Conservation (phyloP, 352 stramenopile genomes). For the Globisporangium cystogenes region DNA sequence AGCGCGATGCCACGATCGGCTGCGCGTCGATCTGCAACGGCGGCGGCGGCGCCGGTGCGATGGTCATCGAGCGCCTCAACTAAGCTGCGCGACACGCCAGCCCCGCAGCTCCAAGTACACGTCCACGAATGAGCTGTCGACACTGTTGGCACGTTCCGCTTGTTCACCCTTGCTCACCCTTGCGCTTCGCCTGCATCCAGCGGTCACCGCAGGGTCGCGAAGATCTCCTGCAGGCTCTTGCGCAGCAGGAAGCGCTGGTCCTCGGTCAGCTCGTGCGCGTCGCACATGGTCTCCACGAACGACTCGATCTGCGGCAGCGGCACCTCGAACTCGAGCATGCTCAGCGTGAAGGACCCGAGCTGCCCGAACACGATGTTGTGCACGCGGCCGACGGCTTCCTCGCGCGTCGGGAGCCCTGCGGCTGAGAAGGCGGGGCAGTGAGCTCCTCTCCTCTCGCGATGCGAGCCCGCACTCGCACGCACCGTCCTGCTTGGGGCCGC, state of each 20-base stretch:
- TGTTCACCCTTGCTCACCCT: constrained; percentile 31
- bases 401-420: constrained; percentile 46
- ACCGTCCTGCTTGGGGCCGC: constrained; percentile 42
- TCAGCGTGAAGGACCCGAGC: constrained; percentile 79
- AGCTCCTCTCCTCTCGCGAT: too few relatives aligned
- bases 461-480: too few relatives aligned
- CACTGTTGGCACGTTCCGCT: not conserved
- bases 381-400: constrained; percentile 77
- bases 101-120: not conserved
- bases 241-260: constrained; percentile 79
- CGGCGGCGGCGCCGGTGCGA: constrained; percentile 94
- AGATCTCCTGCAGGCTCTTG: constrained; percentile 79
- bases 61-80: constrained; percentile 92
- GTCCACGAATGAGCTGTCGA: not conserved
- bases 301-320: constrained; percentile 73
- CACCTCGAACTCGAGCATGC: constrained; percentile 86
- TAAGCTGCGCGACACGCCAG: constrained; percentile 15
- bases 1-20: constrained; percentile 94
- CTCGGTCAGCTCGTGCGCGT: constrained; percentile 80
- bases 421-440: too few relatives aligned
- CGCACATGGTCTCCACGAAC: constrained; percentile 86
- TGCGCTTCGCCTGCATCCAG: not conserved
- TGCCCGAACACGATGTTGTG: constrained; percentile 89
- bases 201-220: constrained; percentile 27
- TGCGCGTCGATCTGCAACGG: constrained; percentile 98